A percentile compares a stretch with the other conserved stretches of the same genome.
Evolutionary conservation across 106 monocot species (phyloP).

Genomic region (Xerophyta viscosa): DNA sequence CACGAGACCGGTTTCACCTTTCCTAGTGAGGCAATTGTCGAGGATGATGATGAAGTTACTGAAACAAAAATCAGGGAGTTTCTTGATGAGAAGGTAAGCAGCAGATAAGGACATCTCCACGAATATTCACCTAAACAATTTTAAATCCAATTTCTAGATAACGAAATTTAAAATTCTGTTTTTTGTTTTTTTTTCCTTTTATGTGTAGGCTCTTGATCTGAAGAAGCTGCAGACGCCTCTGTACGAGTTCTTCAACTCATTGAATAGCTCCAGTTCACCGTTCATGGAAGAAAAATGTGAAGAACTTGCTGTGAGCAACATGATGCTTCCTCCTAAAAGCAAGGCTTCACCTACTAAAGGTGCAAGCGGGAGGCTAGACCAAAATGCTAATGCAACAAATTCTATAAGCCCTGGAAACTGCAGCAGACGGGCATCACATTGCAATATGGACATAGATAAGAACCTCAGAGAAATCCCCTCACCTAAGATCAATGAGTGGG

Average conservation of each 20-base stretch:
- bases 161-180: too few species aligned
- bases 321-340: conserved; percentile 51
- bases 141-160: too few species aligned
- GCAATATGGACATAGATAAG: conserved; percentile 20
- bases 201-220: conserved; percentile 72
- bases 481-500: conserved; percentile 47
- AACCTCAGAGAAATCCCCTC: conserved; percentile 76
- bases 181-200: neutral
- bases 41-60: conserved; percentile 89
- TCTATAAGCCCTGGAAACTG: conserved; percentile 20
- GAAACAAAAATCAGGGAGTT: conserved; percentile 88
- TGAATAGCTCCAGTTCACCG: conserved; percentile 35
- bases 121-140: too few species aligned
- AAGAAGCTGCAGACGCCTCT: conserved; percentile 94
- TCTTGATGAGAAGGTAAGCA: conserved; percentile 82
- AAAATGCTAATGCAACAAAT: conserved; percentile 8
- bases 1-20: conserved; percentile 47
- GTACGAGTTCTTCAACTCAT: conserved; percentile 80
- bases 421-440: conserved; percentile 26
- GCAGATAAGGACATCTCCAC: too few species aligned
- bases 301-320: conserved; percentile 28
- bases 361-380: conserved; percentile 8
- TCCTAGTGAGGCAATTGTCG: conserved; percentile 40
- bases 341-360: conserved; percentile 41
- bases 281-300: conserved; percentile 15